Percentiles rank a stretch among this genome's conserved stretches.
Evolutionary conservation across 768 basidiomycete species (phyloP).

Genomic region (Trametes elegans): DNA sequence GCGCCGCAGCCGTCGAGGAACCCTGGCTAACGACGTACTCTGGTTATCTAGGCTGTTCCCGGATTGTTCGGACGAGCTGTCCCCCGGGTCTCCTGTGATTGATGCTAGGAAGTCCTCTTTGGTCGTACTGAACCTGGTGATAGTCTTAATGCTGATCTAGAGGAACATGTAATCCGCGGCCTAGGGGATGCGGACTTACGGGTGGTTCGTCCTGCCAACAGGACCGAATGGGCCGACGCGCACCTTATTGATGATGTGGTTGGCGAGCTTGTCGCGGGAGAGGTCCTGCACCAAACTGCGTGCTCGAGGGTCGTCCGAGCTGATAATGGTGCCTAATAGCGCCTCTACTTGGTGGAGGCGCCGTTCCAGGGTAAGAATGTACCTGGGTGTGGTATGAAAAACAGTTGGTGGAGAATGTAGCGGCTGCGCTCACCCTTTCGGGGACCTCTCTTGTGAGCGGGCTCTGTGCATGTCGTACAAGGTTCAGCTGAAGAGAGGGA

Average conservation of each 20-base stretch:
- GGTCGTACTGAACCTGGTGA: conserved; percentile 27
- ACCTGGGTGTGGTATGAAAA: conserved; percentile 22
- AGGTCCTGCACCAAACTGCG: conserved; percentile 34
- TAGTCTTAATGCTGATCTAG: too few relatives aligned
- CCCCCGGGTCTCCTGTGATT: conserved; percentile 24
- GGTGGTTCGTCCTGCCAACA: conserved; percentile 27
- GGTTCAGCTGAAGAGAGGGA: not conserved
- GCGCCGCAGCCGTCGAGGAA: not conserved
- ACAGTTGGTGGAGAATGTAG: not conserved
- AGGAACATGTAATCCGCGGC: too few relatives aligned
- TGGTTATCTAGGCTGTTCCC: conserved; percentile 1
- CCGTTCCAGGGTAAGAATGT: conserved; percentile 43
- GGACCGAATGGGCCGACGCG: conserved; percentile 37
- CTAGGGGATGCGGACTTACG: conserved; percentile 17
- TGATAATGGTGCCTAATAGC: conserved; percentile 39
- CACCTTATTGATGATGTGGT: conserved; percentile 38
- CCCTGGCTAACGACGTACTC: not conserved
- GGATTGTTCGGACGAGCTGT: conserved; percentile 16
- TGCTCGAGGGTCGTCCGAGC: conserved; percentile 39
- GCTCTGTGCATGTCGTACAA: conserved; percentile 14
- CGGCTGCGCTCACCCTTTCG: conserved; percentile 29
- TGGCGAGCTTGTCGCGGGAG: conserved; percentile 36
- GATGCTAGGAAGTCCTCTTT: conserved; percentile 32
- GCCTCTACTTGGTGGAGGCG: conserved; percentile 45
- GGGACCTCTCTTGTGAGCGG: conserved; percentile 34